Conservation (phyloP, 139 green algal species). For the Diplosphaera chodatii region DNA sequence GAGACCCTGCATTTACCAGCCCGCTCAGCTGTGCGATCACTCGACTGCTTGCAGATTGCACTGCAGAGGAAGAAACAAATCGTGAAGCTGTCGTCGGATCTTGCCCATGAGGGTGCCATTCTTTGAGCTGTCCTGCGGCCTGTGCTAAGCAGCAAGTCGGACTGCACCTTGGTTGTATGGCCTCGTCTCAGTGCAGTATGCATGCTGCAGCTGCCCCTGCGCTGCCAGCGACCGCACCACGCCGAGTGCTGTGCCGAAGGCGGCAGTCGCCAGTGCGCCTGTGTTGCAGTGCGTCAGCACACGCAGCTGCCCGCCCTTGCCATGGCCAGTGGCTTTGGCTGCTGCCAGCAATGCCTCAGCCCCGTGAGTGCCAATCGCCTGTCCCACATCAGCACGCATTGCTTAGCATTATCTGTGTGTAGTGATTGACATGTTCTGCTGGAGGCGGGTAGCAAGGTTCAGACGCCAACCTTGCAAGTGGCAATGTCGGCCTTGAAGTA, state of each 20-base stretch:
- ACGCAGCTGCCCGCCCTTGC: slow-evolving; percentile 28
- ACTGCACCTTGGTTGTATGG: slow-evolving; percentile 96
- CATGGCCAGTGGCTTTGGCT: slow-evolving; percentile 20
- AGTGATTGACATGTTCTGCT: neutral
- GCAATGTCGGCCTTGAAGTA: slow-evolving; percentile 79
- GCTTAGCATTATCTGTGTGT: no score
- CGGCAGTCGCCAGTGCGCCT: slow-evolving; percentile 85
- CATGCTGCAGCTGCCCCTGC: slow-evolving; percentile 66
- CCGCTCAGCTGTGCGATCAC: no score
- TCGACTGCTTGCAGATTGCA: neutral
- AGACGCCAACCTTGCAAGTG: slow-evolving; percentile 60
- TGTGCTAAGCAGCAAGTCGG: no score
- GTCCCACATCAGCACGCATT: neutral
- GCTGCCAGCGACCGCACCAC: slow-evolving; percentile 79
- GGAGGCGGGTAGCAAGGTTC: no score
- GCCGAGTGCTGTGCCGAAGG: slow-evolving; percentile 89
- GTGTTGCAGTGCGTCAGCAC: slow-evolving; percentile 98
- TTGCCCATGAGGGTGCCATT: no score
- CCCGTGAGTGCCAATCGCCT: slow-evolving; percentile 73
- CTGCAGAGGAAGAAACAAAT: no score
- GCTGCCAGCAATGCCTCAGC: slow-evolving; percentile 61
- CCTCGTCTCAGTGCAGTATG: slow-evolving; percentile 85
- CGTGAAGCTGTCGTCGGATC: no score
- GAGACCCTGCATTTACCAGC: slow-evolving; percentile 53
- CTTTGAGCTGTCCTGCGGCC: no score